Base-by-base conservation (phyloP, 805 yeast genomes). In the Zygoascus ofunaensis region DNA sequence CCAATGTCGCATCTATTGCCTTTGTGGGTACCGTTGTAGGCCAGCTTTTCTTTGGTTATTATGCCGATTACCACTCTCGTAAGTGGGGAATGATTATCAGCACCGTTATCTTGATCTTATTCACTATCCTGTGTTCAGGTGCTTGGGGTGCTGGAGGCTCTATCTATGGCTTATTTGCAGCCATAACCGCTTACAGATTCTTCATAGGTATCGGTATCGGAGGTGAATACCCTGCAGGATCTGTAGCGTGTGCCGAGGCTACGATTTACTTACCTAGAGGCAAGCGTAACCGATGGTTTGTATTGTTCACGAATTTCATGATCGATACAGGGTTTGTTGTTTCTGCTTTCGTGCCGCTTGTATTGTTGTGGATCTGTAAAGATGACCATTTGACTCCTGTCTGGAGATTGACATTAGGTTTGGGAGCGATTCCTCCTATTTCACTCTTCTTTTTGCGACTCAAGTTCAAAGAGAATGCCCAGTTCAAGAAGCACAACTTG, bases 11-110 rank as follows among this genome's bases (percentile, higher is more conserved):
- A 0, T 77, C 95, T 7, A 84, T 90, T 60, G 95, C 87, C 0
- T 87, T 89, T 58, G 96, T 74, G 4, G 97, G 97, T 55, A 87
- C 90, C 2, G 92, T 90, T 45, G 73, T 84, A 15, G 97, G 97
- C 36, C 89, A 81, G 71, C 70, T 89, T 38, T 43, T 70, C 0
- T 89, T 90, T 62, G 97, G 97, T 37, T 78, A 76, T 55, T 62
- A 85, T 37, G 75, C 94, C 21, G 97, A 90, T 66, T 73, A 80
- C 58, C 69, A 77, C 55, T 82, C 90, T 18, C 78, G 97, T 66
- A 87, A 82, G 55, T 63, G 71, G 5, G 94, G 94, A 33, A 87
- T 90, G 95, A 57, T 89, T 51, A 64, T 74, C 37, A 86, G 95
- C 38, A 84, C 89, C 19, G 64, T 70, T 15, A 76, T 87, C 60